Percentiles rank a stretch among this genome's conserved stretches.
Conservation (phyloP, 2,329 filamentous ascomycete genomes). For the Fusarium chuoi region DNA sequence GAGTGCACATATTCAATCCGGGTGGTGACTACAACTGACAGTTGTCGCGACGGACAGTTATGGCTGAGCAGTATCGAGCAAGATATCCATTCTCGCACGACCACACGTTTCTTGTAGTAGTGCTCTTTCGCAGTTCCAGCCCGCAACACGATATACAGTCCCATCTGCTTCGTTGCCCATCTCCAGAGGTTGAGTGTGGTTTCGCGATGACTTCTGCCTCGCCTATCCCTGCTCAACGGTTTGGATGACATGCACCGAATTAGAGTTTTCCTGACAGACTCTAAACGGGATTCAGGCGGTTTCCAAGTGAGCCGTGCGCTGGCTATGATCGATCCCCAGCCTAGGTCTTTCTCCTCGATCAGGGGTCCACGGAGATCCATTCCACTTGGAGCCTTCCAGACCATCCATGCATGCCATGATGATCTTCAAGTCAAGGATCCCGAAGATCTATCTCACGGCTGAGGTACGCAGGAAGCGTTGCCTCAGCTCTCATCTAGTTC, state of each 20-base stretch:
- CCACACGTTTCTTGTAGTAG: not conserved
- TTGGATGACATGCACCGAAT: not conserved
- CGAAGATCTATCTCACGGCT: constrained; percentile 55
- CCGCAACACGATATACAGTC: not conserved
- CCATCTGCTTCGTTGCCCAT: not conserved
- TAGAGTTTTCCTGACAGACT: constrained; percentile 2
- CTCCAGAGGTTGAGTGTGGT: not conserved
- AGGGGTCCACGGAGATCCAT: constrained; percentile 43
- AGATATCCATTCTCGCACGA: not conserved
- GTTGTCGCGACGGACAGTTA: not conserved
- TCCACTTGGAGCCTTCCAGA: constrained; percentile 48
- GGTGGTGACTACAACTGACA: not conserved
- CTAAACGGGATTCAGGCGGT: not conserved
- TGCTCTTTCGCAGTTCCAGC: not conserved
- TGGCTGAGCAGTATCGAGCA: constrained; percentile 56
- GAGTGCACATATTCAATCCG: not conserved
- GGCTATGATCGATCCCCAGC: constrained; percentile 44
- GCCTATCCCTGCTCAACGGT: not conserved
- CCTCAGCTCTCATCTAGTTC: constrained; percentile 37
- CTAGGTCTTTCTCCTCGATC: constrained; percentile 57
- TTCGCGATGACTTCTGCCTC: not conserved
- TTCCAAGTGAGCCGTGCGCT: not conserved
- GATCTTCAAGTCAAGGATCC: constrained; percentile 50
- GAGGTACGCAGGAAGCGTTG: constrained; percentile 26
- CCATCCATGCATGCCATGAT: constrained; percentile 52